Base-by-base conservation (phyloP, 306 rosid genomes). In the Nissolia schottii region DNA sequence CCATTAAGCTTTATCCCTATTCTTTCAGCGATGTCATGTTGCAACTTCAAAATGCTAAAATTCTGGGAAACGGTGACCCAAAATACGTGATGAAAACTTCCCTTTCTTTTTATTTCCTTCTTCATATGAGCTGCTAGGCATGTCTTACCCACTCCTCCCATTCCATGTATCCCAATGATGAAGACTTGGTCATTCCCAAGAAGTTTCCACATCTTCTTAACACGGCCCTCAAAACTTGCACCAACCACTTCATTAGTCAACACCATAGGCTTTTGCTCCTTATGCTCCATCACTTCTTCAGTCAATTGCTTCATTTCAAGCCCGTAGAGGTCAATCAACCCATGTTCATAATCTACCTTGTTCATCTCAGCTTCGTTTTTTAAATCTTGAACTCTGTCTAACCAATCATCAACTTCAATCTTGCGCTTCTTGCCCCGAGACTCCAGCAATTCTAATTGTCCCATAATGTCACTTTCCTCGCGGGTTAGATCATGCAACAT, bases 81-180 rank as follows among this genome's bases (percentile, higher is more conserved):
- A 55, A 73, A 43, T 16, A 67, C 77, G 25, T 49, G 1, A 0
- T 55, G 37, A 7, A 81, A 77, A 53, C 13, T 2, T 71, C 25
- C 6, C 27, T 35, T 16, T 7, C 58, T 56, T 32, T 13, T n/a
- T 55, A 70, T 53, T 32, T 40, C 35, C 29, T 56, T 64, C 28
- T 71, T 49, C 15, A 79, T 35, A 34, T 79, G 70, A 0, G 38
- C 46, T 8, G 67, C 64, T 11, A 79, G 9, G 16, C 64, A 48
- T 55, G 83, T 72, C 46, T 79, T 79, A 7, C 83, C 79, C 22
- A 65, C 71, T 3, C 83, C 71, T 4, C 75, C 79, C 66, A 67
- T 73, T 19, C 83, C 79, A 51, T 59, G 40, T 0, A 79, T 4
- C 0, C 80, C 83, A 65, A 73, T 46, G 20, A 43, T 10, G 5